Evolutionary conservation across 805 yeast genomes (phyloP).

Genomic region (Yarrowia divulgata): DNA sequence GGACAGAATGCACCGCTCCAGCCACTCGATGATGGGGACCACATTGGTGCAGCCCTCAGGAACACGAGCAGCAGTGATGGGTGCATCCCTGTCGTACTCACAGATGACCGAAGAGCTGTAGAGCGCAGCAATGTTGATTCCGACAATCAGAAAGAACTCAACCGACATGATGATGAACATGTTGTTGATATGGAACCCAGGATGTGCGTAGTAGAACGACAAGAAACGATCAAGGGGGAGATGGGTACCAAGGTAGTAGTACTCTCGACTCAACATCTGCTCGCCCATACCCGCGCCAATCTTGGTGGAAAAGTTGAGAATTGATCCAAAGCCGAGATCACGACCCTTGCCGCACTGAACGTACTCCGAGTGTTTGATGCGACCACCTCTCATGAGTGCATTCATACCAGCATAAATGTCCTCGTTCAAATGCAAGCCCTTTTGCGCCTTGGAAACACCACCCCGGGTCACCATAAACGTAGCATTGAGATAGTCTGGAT

Average conservation of each 20-base stretch:
- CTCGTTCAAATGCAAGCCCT: constrained; percentile 81
- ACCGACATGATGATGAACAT: constrained; percentile 74
- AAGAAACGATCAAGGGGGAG: constrained; percentile 78
- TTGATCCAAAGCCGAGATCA: constrained; percentile 84
- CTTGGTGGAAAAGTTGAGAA: constrained; percentile 80
- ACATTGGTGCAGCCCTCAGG: constrained; percentile 78
- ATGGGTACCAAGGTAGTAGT: constrained; percentile 78
- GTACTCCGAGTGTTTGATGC: constrained; percentile 83
- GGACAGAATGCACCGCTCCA: constrained; percentile 73
- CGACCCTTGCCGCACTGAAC: constrained; percentile 88
- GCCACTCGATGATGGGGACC: constrained; percentile 75
- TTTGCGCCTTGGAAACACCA: constrained; percentile 85
- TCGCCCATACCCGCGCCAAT: constrained; percentile 94
- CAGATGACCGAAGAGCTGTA: constrained; percentile 69
- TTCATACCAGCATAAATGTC: constrained; percentile 89
- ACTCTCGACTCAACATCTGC: constrained; percentile 82
- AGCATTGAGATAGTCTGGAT: constrained; percentile 80
- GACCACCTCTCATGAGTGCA: constrained; percentile 79
- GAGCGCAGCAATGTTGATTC: constrained; percentile 68
- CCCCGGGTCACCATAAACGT: constrained; percentile 85
- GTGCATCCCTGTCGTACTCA: constrained; percentile 62
- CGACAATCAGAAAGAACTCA: constrained; percentile 64
- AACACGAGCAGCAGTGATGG: constrained; percentile 65
- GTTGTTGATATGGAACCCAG: constrained; percentile 84
- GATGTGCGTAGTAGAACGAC: constrained; percentile 84